Evolutionary conservation across 805 yeast species (phyloP).

Genomic region (Nakazawaea anatomiae): DNA sequence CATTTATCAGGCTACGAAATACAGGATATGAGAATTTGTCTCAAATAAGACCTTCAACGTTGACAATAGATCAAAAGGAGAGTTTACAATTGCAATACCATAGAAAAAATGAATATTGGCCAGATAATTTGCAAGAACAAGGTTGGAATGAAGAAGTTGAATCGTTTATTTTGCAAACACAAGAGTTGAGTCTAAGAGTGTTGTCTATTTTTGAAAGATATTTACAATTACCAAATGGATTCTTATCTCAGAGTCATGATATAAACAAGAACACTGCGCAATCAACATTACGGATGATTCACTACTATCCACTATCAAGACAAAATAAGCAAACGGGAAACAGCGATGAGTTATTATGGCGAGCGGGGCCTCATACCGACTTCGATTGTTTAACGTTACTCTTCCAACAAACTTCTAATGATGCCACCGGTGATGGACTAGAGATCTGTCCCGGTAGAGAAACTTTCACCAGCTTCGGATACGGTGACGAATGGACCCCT

Average conservation of each 20-base stretch:
- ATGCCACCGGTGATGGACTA: constrained; percentile 26
- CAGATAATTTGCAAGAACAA: constrained; percentile 18
- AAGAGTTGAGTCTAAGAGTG: constrained; percentile 19
- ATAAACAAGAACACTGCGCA: constrained; percentile 24
- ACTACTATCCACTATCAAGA: constrained; percentile 19
- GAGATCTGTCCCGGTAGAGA: constrained; percentile 33
- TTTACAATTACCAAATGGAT: constrained; percentile 22
- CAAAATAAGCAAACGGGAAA: background rate
- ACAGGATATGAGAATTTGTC: constrained; percentile 27
- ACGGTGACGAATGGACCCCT: constrained; percentile 28
- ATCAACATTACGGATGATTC: constrained; percentile 27
- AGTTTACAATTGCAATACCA: constrained; percentile 26
- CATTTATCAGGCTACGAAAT: constrained; percentile 25
- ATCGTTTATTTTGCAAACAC: constrained; percentile 19
- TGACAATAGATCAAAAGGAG: constrained; percentile 27
- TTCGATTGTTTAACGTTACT: constrained; percentile 28
- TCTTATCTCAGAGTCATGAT: constrained; percentile 23
- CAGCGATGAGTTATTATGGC: constrained; percentile 22
- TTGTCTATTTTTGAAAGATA: constrained; percentile 25
- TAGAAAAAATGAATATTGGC: constrained; percentile 26
- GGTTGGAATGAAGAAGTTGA: constrained; percentile 21
- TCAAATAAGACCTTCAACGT: constrained; percentile 30
- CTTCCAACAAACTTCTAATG: constrained; percentile 20
- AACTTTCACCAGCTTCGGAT: constrained; percentile 27
- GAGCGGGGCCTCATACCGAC: constrained; percentile 33